Evolutionary conservation across 1,139 yeast species (phyloP), one percentile per base, ranked within the genome.

Genomic region (Scheffersomyces parashehatae): DNA sequence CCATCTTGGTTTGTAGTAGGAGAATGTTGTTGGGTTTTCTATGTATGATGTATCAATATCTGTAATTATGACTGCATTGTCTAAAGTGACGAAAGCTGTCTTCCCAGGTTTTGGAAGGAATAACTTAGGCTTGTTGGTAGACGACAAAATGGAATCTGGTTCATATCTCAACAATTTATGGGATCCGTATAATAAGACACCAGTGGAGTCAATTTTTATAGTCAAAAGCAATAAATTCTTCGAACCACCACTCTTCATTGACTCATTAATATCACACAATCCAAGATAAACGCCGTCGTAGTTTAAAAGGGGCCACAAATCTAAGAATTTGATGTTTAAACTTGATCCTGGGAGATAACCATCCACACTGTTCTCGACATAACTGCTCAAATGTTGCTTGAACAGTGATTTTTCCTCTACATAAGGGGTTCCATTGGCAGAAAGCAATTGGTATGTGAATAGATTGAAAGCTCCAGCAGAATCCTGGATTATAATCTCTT

Each of bases 61-160:
- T 2, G 87, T 74, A 41, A 89, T 59, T 2, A 88, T 82, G 13
- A 88, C 73, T 0, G 88, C 77, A 43, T 81, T 76, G 7, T 79
- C 79, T 43, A 85, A 72, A 2, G 82, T 68, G 5, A 87, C 77
- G 61, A 83, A 84, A 2, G 88, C 85, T 0, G 90, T 82, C 13
- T 71, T 68, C 5, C 77, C 75, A 1, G 88, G 87, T 7, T 68
- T 62, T 5, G 95, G 95, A 28, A 85, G 70, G 40, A 70, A 73
- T 39, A 87, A 62, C 45, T 65, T 68, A 2, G 91, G 90, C 28
- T 64, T 67, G 42, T 58, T 45, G 34, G 49, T 28, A 43, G 55
- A 48, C 38, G 53, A 24, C 2, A 65, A 54, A 3, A 68, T 58
- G 46, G 67, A 69, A 6, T 68, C 45, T 72, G 77, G 50, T 72